Percentiles rank a stretch among this genome's conserved stretches.
phyloP scores from a whole-genome alignment of 345 rosid species.

The Hibiscus syriacus region DNA sequence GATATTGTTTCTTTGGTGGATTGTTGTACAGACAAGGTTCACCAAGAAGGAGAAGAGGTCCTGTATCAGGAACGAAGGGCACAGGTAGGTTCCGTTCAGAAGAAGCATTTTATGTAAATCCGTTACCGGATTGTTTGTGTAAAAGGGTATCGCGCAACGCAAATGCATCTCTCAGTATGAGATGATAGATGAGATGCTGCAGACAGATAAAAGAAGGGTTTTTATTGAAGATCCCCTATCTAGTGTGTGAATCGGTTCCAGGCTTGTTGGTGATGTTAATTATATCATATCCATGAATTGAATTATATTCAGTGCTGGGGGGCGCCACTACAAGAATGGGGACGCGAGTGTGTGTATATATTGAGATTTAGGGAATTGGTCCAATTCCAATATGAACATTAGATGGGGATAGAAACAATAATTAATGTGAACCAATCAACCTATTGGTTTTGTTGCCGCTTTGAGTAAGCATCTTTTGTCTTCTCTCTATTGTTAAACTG shows the following conservation, averaged over 20 bases:
- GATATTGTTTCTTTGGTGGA: conserved; percentile 4
- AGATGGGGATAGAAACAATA: background rate
- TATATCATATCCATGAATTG: background rate
- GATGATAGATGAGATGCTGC: conserved; percentile 18
- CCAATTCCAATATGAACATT: background rate
- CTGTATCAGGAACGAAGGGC: conserved; percentile 74
- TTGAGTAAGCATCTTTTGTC: too few relatives aligned
- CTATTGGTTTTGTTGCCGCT: too few relatives aligned
- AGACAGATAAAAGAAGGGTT: background rate
- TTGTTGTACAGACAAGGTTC: conserved; percentile 61
- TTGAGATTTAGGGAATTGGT: background rate
- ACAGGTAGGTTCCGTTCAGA: conserved; percentile 81
- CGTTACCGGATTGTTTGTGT: conserved; percentile 88
- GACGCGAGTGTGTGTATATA: conserved; percentile 15
- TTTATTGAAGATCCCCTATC: conserved; percentile 15
- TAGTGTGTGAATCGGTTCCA: conserved; percentile 6
- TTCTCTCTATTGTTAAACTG: too few relatives aligned
- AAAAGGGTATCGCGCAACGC: conserved; percentile 24
- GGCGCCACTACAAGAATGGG: conserved; percentile 12
- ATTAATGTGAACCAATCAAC: background rate
- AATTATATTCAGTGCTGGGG: conserved; percentile 7
- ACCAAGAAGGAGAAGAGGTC: conserved; percentile 85
- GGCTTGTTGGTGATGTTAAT: background rate
- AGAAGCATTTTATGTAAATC: conserved; percentile 82
- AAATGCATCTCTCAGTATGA: conserved; percentile 17